Base-by-base conservation (phyloP, 345 rosid genomes). In the Hibiscus trionum region DNA sequence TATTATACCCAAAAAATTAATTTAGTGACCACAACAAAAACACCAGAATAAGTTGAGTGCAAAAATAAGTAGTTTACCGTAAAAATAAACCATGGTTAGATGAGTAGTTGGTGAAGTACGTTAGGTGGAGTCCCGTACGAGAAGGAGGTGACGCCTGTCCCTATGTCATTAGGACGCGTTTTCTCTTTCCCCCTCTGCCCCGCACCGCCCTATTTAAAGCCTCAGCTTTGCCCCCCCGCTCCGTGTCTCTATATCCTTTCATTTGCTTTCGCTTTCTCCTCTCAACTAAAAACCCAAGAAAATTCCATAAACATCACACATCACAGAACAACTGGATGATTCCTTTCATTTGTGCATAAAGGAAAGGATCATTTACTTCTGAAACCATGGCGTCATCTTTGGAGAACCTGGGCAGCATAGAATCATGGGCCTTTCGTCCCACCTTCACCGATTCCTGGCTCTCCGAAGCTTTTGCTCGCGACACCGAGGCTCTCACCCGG, bases 141-240 rank as follows among this genome's bases (percentile, higher is more conserved):
- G 24, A 10, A 50, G 17, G 11, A 37, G 63, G 75, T 73, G 90
- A 82, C 88, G 76, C 57, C 47, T 44, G 47, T 11, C 12, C 47
- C 11, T 44, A 44, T 26, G 37, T 71, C 61, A 47, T 15, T 24
- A 70, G 74, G 61, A 84, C 90, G 87, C 88, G 79, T 83, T 83
- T 81, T 50, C 55, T 15, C 17, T 16, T 16, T 85, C 67, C 33
- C 21, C 6, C 64, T 7, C 65, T 8, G 17, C 73, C 71, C 26
- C 47, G 24, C 80, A 73, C 85, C 78, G 85, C 6, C 78, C 76
- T 76, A 73, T 78, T 76, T 77, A 77, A 14, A 17, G 26, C 49
- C n/a, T 11, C 3, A 19, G 2, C 1, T 16, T 44, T 63, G 0
- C 8, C 7, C 11, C 33, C 33, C 56, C 16, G 14, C 19, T 14